These are phyloP conservation scores for Apiospora aurea DNA, from an alignment of 2,329 filamentous ascomycete genomes.

Conservation along the genomic window DNA sequence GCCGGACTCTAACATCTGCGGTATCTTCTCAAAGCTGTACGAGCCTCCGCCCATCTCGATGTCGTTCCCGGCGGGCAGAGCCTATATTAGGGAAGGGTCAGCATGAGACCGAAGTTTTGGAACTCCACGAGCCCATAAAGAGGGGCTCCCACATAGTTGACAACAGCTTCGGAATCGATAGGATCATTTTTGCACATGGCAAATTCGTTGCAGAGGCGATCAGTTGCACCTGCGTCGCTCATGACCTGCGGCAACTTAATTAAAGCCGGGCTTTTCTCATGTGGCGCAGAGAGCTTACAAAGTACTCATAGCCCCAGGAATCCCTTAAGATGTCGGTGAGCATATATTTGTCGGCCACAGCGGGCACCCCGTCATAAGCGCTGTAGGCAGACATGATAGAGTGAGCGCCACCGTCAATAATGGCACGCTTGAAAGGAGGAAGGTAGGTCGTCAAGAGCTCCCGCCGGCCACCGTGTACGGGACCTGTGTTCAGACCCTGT, in stretches of 20 bases:
- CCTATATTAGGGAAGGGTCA: conserved; percentile 38
- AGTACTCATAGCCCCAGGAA: conserved; percentile 79
- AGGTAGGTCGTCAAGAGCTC: conserved; percentile 63
- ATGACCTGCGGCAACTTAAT: conserved; percentile 47
- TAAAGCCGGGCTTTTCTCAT: background rate
- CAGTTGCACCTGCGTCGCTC: conserved; percentile 74
- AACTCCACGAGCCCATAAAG: background rate
- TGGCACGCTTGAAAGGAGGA: conserved; percentile 71
- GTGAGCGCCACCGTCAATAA: conserved; percentile 72
- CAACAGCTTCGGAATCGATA: conserved; percentile 71
- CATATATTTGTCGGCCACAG: conserved; percentile 69
- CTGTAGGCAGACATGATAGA: conserved; percentile 79
- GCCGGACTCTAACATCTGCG: conserved; percentile 66
- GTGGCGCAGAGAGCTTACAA: conserved; percentile 49
- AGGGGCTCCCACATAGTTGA: conserved; percentile 55
- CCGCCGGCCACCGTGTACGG: conserved; percentile 60
- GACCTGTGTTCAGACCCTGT: conserved; percentile 74
- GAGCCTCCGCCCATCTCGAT: conserved; percentile 80
- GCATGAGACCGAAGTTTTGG: background rate
- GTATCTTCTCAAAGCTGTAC: conserved; percentile 73
- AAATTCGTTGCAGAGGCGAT: conserved; percentile 70
- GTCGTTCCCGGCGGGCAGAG: conserved; percentile 73
- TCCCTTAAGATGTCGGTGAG: conserved; percentile 73
- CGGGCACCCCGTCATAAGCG: conserved; percentile 75
- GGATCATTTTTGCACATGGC: conserved; percentile 66